Percentiles rank a stretch among this genome's conserved stretches.
These are phyloP conservation scores for Coniochaeta sp. DNA, from an alignment of 2,329 filamentous ascomycete species.

Conservation along the genomic window DNA sequence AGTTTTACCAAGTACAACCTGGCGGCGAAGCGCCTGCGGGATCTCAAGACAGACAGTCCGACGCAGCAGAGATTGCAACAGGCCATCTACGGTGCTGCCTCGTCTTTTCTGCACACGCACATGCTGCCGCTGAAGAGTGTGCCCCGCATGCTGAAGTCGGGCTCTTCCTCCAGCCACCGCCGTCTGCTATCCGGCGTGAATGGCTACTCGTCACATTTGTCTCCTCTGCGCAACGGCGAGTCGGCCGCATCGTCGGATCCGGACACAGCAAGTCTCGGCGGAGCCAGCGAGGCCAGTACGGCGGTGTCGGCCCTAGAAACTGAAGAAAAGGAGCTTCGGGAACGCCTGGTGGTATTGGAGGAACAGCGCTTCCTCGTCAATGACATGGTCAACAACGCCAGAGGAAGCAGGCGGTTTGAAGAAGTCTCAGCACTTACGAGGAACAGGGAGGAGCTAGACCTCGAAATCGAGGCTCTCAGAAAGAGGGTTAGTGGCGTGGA, in stretches of 20 bases:
- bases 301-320: conserved; percentile 58
- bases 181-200: conserved; percentile 18
- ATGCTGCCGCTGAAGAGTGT: conserved; percentile 81
- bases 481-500: conserved; percentile 62
- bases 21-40: conserved; percentile 73
- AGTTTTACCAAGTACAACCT: conserved; percentile 83
- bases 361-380: conserved; percentile 87
- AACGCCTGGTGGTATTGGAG: conserved; percentile 76
- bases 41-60: conserved; percentile 64
- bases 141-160: conserved; percentile 52
- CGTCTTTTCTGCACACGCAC: conserved; percentile 76
- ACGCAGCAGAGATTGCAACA: conserved; percentile 72
- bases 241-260: conserved; percentile 33
- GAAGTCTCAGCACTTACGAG: conserved; percentile 73
- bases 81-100: conserved; percentile 75
- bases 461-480: conserved; percentile 64
- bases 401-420: conserved; percentile 72
- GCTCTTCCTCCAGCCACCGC: conserved; percentile 20
- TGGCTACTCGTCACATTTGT: conserved; percentile 14
- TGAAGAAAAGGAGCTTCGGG: conserved; percentile 76
- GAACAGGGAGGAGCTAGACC: conserved; percentile 75
- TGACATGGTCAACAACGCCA: conserved; percentile 75
- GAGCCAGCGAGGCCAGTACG: conserved; percentile 41
- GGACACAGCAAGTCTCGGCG: conserved; percentile 40
- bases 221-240: conserved; percentile 41